Evolutionary conservation across 352 stramenopile genomes (phyloP), one percentile per base, ranked within the genome.

Genomic region (Pythium pyrilobum): DNA sequence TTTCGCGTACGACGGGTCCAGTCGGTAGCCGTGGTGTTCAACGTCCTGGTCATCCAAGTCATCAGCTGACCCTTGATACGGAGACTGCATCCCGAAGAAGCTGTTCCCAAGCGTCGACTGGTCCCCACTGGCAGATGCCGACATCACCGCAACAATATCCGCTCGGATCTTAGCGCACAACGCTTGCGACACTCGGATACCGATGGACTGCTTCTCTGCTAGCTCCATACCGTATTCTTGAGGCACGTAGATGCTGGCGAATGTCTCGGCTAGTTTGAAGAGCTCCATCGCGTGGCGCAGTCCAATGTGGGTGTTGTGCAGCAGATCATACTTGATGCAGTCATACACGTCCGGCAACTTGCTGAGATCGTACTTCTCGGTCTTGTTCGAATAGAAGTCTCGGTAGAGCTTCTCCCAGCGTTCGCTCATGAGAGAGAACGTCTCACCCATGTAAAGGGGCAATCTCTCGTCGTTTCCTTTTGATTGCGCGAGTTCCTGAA

Each of bases 111-210:
- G 54, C 9, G 64, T 52, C 7, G 56, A 62, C 16, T 65, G 36
- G 33, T 86, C 62, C 1, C 72, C 59, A 18, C 68, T 72, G 1
- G 56, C 63, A 10, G 79, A 67, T 25, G 71, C 70, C 7, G 76
- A 81, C 81, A 94, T 89, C 23, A 89, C 83, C 1, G 81, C 81
- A 36, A 89, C 83, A 49, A 94, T 88, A 55, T 94, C 83, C 11
- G 85, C 95, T 46, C 96, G 96, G 59, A 99, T 98, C 76, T 99
- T 99, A 37, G 98, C 96, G 31, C 98, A 88, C 0, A 99, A 76
- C 13, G 95, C 92, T 50, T 96, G 85, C 31, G 95, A 99, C 47
- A 99, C 98, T 40, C 96, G 96, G 18, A 87, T 89, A 21, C 96
- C 96, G 54, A 99, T 98, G 15, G 86, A 92, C 52, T 96, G 77